Evolutionary conservation across 805 yeast species (phyloP), one percentile per base, ranked within the genome.

Genomic region (Saccharomycopsis fibuligera): DNA sequence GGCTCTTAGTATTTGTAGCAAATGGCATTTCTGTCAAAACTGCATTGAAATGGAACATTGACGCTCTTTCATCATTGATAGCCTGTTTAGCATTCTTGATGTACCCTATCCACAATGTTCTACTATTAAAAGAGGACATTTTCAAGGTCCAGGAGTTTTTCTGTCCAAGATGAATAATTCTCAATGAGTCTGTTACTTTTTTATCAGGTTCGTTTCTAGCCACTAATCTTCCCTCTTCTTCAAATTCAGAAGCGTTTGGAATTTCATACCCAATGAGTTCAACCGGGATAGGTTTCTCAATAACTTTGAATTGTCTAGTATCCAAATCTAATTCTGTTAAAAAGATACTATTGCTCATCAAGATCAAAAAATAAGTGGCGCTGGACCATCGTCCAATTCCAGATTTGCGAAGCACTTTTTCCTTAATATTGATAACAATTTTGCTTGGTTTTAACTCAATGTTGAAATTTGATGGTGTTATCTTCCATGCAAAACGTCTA

Each of bases 251-350:
- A 5, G 29, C 39, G 12, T 49, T 48, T 12, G 53, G 40, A 17
- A 47, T 27, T 19, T 49, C 50, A 23, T 22, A 45, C 14, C 10
- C 8, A 8, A 49, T 42, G 24, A 52, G 38, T 25, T 49, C 38
- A 6, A 52, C 33, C 35, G 55, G 50, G 36, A 52, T 44, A 17
- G 55, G 55, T 22, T 46, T 52, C 10, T 48, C 45, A 5, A 49
- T 36, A 12, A 52, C 41, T 25, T 29, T 25, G 35, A 40, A 52
- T 17, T 33, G 45, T 24, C 48, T 45, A 14, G 19, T 35, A 12
- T 49, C 50, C 5, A 35, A 14, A 35, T 52, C 53, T 5, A 45
- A 10, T 33, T 52, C 50, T 2, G 53, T 35, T 21, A 52, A 29
- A 19, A 49, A 45, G 10, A 52, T 17, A 9, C 44, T 24, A 43